Evolutionary conservation across 768 basidiomycete species (phyloP).

Genomic region (Xerocomus brunneocitrinus): DNA sequence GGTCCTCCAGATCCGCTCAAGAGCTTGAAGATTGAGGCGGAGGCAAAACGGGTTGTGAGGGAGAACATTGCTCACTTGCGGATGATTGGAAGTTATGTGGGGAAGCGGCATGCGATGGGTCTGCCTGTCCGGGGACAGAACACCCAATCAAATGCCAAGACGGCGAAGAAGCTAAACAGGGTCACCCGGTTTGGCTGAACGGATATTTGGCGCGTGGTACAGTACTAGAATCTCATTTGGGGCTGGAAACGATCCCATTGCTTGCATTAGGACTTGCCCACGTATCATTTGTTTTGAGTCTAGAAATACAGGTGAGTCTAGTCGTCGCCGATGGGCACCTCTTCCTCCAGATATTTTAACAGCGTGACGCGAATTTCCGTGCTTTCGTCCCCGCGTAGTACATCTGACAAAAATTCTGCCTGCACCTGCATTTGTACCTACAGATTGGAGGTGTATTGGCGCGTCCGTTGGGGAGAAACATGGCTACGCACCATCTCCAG

Average conservation of each 20-base stretch:
- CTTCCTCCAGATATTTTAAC: constrained; percentile 91
- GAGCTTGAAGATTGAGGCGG: constrained; percentile 81
- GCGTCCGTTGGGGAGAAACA: neutral
- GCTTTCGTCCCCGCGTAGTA: constrained; percentile 86
- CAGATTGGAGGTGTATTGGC: constrained; percentile 12
- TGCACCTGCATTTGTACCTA: constrained; percentile 97
- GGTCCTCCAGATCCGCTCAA: constrained; percentile 58
- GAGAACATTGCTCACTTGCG: constrained; percentile 92
- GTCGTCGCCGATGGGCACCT: constrained; percentile 90
- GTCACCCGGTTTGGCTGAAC: constrained; percentile 56
- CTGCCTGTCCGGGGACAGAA: constrained; percentile 93
- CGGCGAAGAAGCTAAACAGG: constrained; percentile 87
- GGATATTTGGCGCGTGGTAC: constrained; percentile 6
- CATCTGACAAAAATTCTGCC: constrained; percentile 83
- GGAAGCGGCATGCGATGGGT: constrained; percentile 88
- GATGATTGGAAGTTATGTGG: constrained; percentile 92
- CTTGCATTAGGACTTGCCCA: constrained; percentile 5
- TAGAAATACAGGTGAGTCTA: constrained; percentile 37
- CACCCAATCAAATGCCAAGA: constrained; percentile 85
- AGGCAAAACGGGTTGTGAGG: constrained; percentile 73
- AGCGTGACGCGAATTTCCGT: constrained; percentile 92
- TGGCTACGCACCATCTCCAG: constrained; percentile 82
- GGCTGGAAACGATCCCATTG: neutral
- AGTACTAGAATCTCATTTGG: constrained; percentile 8
- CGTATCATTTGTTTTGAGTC: neutral